phyloP scores from a whole-genome alignment of 192 early-diverging fungal genomes.

The Geranomyces variabilis region DNA sequence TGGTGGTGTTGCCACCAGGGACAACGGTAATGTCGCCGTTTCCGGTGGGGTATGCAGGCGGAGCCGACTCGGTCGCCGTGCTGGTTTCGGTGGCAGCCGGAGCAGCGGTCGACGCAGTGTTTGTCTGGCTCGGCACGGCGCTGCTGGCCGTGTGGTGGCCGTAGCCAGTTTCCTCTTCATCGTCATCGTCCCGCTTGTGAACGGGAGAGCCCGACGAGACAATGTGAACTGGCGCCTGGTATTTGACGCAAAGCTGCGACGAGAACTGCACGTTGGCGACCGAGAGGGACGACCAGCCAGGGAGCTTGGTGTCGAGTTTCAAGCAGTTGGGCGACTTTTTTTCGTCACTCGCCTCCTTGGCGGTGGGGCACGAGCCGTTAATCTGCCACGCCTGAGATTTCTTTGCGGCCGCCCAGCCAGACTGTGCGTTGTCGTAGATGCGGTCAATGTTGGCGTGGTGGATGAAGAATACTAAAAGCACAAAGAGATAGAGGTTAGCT shows the following conservation, averaged over 20 bases:
- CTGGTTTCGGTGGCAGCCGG: background rate
- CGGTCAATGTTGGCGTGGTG: constrained; percentile 20
- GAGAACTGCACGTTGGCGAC: constrained; percentile 6
- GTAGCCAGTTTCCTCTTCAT: background rate
- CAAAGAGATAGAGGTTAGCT: no score
- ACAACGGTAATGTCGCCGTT: background rate
- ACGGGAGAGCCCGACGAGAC: background rate
- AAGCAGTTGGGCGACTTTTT: background rate
- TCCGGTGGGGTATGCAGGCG: background rate
- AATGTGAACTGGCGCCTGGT: background rate
- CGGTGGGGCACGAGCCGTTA: constrained; percentile 6
- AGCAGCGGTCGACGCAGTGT: background rate
- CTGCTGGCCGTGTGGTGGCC: background rate
- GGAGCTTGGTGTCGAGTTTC: constrained; percentile 12
- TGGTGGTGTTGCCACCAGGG: background rate
- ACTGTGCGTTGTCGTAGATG: constrained; percentile 15
- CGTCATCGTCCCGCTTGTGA: background rate
- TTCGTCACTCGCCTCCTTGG: background rate
- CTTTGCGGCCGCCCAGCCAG: background rate
- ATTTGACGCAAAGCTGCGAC: constrained; percentile 19
- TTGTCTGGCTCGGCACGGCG: background rate
- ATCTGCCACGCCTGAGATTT: constrained; percentile 14
- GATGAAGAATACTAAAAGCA: background rate
- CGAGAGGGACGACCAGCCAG: constrained; percentile 2
- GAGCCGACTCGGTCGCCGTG: background rate